Conservation (phyloP, 2,329 filamentous ascomycete species). For the Chaetothyriales sp. region DNA sequence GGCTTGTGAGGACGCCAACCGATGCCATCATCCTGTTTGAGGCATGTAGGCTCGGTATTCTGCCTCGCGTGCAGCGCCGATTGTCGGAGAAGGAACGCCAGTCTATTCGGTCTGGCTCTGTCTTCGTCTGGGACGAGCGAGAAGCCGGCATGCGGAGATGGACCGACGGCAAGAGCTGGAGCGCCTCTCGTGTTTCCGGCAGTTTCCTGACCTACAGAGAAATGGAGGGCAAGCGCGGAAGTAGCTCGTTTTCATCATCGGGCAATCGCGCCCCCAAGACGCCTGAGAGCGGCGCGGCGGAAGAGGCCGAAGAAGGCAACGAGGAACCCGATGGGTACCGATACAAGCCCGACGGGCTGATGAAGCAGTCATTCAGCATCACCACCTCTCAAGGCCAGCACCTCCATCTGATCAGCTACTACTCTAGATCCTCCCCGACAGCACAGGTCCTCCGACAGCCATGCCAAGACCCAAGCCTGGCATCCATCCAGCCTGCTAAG, state of each 20-base stretch:
- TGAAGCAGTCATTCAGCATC: conserved; percentile 99
- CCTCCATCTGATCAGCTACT: conserved; percentile 95
- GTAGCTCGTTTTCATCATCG: conserved; percentile 47
- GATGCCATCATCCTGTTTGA: conserved; percentile 99
- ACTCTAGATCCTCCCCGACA: conserved; percentile 61
- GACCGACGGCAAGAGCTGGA: conserved; percentile 99
- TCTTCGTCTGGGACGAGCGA: conserved; percentile 99
- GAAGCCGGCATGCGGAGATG: conserved; percentile 96
- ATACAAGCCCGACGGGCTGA: conserved; percentile 90
- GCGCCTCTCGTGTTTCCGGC: conserved; percentile 87
- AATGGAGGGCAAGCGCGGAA: conserved; percentile 95
- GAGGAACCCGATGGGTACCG: conserved; percentile 71
- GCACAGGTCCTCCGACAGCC: conserved; percentile 64
- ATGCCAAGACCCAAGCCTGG: conserved; percentile 60
- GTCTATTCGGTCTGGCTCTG: conserved; percentile 87
- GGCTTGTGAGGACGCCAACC: conserved; percentile 82
- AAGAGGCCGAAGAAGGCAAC: conserved; percentile 60
- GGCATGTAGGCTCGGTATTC: conserved; percentile 73
- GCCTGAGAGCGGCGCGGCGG: conserved; percentile 67
- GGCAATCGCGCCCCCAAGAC: conserved; percentile 52
- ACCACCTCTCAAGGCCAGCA: conserved; percentile 82
- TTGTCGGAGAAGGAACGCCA: conserved; percentile 94
- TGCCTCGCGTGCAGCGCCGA: conserved; percentile 82
- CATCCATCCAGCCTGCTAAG: conserved; percentile 73
- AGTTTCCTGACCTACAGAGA: conserved; percentile 96